phyloP scores from a whole-genome alignment of 1,284 basidiomycete genomes.

The Leccinum pachyderme region DNA sequence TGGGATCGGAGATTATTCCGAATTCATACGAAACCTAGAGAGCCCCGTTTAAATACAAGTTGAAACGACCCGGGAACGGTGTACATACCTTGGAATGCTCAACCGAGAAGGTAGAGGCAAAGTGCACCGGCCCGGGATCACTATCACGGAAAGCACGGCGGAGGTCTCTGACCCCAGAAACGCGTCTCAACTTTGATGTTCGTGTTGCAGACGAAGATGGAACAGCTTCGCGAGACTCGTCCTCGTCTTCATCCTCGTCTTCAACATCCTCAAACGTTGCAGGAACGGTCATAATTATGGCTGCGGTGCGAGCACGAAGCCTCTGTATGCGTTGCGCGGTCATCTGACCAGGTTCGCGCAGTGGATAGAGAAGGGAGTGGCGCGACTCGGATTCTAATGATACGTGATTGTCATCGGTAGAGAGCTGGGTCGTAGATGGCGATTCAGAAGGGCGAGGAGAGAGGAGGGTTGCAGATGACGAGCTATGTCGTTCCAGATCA shows the following conservation, averaged over 20 bases:
- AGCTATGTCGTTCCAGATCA: conserved; percentile 18
- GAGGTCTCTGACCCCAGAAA: conserved; percentile 24
- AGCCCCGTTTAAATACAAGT: conserved; percentile 1
- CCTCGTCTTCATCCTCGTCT: conserved; percentile 10
- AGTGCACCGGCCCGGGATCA: conserved; percentile 7
- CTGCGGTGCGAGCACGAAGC: conserved; percentile 31
- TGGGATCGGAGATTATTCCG: conserved; percentile 18
- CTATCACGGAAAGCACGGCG: conserved; percentile 25
- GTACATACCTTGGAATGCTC: conserved; percentile 24
- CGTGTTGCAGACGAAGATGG: background rate
- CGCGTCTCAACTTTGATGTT: conserved; percentile 23
- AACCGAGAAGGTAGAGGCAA: conserved; percentile 5
- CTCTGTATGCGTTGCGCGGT: conserved; percentile 22
- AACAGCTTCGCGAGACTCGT: background rate
- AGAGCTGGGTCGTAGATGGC: background rate
- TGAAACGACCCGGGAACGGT: background rate
- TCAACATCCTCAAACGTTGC: conserved; percentile 25
- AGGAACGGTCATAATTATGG: conserved; percentile 26
- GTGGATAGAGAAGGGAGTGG: conserved; percentile 10
- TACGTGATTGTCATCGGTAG: conserved; percentile 7
- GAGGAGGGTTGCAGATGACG: conserved; percentile 26
- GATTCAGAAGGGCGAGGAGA: conserved; percentile 16
- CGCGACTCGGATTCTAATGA: conserved; percentile 13
- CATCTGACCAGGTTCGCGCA: conserved; percentile 28
- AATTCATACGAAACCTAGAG: conserved; percentile 23